Evolutionary conservation across 148 eudicot species (phyloP).

Genomic region (Oxyria digyna): DNA sequence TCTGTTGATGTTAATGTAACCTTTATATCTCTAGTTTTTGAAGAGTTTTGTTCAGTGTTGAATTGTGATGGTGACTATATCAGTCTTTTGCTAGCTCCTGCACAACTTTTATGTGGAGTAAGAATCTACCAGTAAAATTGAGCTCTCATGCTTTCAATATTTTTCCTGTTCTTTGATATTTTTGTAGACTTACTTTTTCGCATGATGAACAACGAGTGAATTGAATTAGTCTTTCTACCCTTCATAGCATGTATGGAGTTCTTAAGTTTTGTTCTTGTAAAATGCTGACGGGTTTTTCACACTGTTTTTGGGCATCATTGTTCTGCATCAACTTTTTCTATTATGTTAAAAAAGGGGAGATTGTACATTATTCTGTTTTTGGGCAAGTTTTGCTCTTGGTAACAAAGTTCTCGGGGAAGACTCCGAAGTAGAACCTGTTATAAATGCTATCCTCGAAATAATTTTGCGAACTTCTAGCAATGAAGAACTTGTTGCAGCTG

Average conservation of each 20-base stretch:
- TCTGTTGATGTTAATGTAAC: neutral
- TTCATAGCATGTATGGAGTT: neutral
- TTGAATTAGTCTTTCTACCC: neutral
- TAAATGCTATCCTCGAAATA: constrained; percentile 73
- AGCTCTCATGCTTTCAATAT: neutral
- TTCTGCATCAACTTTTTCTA: neutral
- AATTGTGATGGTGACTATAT: neutral
- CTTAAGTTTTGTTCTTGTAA: neutral
- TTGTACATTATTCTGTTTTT: no score
- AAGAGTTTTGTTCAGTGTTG: neutral
- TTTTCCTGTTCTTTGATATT: neutral
- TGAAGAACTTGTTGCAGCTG: constrained; percentile 86
- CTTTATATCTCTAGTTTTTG: neutral
- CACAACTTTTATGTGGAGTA: neutral
- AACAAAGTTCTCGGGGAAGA: constrained; percentile 84
- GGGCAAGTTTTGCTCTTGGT: constrained; percentile 57
- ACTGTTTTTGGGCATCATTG: neutral
- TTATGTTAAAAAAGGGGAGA: neutral
- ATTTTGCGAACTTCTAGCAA: constrained; percentile 77
- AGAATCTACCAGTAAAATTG: neutral
- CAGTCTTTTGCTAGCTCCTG: neutral
- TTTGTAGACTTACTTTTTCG: neutral
- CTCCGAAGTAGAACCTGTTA: constrained; percentile 67
- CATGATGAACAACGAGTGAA: neutral
- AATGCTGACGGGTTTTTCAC: neutral